phyloP scores from a whole-genome alignment of 169 alveolate species.

The Plasmodium gonderi region DNA sequence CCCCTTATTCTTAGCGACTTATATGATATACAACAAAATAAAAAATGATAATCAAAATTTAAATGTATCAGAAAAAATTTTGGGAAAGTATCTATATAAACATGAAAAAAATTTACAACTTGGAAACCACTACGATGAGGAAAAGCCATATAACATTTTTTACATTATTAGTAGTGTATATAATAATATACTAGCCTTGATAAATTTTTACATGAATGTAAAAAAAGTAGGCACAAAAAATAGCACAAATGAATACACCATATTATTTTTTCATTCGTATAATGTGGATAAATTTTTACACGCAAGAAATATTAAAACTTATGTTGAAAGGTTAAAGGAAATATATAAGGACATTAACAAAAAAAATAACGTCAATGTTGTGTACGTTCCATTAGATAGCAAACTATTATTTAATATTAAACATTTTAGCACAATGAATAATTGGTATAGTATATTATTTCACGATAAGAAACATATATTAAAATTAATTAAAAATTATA shows the following conservation, averaged over 20 bases:
- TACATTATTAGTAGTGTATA: slow-evolving; percentile 30
- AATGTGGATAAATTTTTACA: slow-evolving; percentile 66
- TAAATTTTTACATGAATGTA: slow-evolving; percentile 60
- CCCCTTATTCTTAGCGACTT: slow-evolving; percentile 34
- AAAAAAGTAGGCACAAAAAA: slow-evolving; percentile 35
- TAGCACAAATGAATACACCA: slow-evolving; percentile 24
- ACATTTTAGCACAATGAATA: slow-evolving; percentile 60
- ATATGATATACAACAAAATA: slow-evolving; percentile 36
- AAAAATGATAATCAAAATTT: slow-evolving; percentile 38
- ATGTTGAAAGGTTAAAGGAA: slow-evolving; percentile 60
- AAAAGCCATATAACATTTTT: slow-evolving; percentile 22
- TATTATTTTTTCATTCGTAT: slow-evolving; percentile 67
- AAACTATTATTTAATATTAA: slow-evolving; percentile 59
- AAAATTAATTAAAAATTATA: slow-evolving; percentile 59
- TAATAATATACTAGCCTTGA: slow-evolving; percentile 11
- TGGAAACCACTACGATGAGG: slow-evolving; percentile 9
- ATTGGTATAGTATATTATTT: slow-evolving; percentile 62
- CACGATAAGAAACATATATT: slow-evolving; percentile 57
- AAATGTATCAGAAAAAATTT: slow-evolving; percentile 33
- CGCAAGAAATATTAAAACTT: slow-evolving; percentile 54
- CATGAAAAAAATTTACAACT: slow-evolving; percentile 2
- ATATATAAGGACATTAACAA: slow-evolving; percentile 41
- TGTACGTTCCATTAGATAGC: slow-evolving; percentile 50
- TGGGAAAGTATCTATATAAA: slow-evolving; percentile 57
- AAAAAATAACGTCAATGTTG: slow-evolving; percentile 27